Evolutionary conservation across 2,329 filamentous ascomycete species (phyloP).

Genomic region (Apiospora marii): DNA sequence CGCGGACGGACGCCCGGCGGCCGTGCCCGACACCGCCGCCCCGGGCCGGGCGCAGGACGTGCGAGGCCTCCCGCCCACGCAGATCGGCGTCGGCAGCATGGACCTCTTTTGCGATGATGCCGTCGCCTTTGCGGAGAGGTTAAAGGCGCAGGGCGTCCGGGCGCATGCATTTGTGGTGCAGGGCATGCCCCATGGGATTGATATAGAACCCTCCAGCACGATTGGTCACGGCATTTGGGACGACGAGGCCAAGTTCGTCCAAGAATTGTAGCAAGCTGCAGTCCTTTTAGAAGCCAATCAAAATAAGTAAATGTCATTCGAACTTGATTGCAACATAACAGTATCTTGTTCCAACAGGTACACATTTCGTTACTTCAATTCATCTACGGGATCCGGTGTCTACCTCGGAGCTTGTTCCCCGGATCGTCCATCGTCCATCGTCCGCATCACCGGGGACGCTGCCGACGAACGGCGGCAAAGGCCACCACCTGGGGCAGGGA

Average conservation of each 20-base stretch:
- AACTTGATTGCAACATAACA: too few relatives aligned
- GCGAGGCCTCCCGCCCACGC: slow-evolving; percentile 28
- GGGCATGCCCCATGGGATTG: background rate
- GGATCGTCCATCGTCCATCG: too few relatives aligned
- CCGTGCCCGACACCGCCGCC: slow-evolving; percentile 24
- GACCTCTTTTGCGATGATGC: slow-evolving; percentile 32
- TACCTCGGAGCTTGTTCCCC: too few relatives aligned
- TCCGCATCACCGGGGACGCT: too few relatives aligned
- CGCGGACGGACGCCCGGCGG: background rate
- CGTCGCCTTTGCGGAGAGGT: slow-evolving; percentile 26
- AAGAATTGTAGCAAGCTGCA: background rate
- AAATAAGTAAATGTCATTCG: too few relatives aligned
- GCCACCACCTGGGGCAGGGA: too few relatives aligned
- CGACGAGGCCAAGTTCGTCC: background rate
- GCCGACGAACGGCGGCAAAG: too few relatives aligned
- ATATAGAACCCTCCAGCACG: background rate
- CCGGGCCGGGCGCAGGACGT: slow-evolving; percentile 29
- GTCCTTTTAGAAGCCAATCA: too few relatives aligned
- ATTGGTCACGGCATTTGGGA: background rate
- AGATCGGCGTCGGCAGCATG: slow-evolving; percentile 29
- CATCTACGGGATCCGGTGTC: too few relatives aligned
- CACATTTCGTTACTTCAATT: too few relatives aligned
- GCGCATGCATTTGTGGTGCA: background rate
- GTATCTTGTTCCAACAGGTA: too few relatives aligned
- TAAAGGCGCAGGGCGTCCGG: slow-evolving; percentile 26